A percentile compares a stretch with the other conserved stretches of the same genome.
phyloP scores from a whole-genome alignment of 108 stramenopile genomes.

The Craspedostauros australis region DNA sequence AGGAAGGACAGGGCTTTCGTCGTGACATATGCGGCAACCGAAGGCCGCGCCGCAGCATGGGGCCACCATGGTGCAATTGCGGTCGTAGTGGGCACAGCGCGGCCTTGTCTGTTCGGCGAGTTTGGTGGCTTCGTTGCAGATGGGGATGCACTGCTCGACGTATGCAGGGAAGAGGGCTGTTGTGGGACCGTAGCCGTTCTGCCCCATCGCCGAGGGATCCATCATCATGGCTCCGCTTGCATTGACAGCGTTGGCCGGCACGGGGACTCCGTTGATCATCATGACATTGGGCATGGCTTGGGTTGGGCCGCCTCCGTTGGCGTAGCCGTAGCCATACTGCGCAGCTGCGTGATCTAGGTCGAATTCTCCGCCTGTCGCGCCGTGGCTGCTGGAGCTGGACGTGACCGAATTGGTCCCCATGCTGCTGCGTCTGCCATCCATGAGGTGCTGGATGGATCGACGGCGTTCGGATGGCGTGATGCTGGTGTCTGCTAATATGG shows the following conservation, averaged over 20 bases:
- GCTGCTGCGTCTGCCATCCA: conserved; percentile 77
- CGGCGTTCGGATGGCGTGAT: conserved; percentile 58
- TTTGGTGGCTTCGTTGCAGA: conserved; percentile 34
- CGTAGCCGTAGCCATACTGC: conserved; percentile 16
- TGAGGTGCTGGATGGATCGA: conserved; percentile 69
- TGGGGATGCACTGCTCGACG: conserved; percentile 7
- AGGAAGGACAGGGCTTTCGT: conserved; percentile 70
- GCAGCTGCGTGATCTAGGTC: background rate
- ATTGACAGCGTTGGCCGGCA: background rate
- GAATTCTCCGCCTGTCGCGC: background rate
- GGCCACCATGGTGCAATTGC: conserved; percentile 75
- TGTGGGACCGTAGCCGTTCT: background rate
- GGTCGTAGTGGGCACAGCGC: conserved; percentile 67
- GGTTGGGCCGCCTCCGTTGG: conserved; percentile 10
- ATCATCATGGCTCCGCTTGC: background rate
- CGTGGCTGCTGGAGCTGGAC: conserved; percentile 8
- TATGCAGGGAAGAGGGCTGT: background rate
- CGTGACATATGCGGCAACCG: conserved; percentile 88
- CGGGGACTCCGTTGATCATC: background rate
- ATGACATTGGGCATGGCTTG: conserved; percentile 5
- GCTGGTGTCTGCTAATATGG: conserved; percentile 60
- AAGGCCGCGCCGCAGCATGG: conserved; percentile 84
- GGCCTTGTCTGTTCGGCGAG: conserved; percentile 62
- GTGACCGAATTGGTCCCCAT: conserved; percentile 20
- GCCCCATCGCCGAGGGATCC: conserved; percentile 1